Evolutionary conservation across 805 yeast species (phyloP), one percentile per base, ranked within the genome.

Genomic region (Saccharomycopsis guyanensis): DNA sequence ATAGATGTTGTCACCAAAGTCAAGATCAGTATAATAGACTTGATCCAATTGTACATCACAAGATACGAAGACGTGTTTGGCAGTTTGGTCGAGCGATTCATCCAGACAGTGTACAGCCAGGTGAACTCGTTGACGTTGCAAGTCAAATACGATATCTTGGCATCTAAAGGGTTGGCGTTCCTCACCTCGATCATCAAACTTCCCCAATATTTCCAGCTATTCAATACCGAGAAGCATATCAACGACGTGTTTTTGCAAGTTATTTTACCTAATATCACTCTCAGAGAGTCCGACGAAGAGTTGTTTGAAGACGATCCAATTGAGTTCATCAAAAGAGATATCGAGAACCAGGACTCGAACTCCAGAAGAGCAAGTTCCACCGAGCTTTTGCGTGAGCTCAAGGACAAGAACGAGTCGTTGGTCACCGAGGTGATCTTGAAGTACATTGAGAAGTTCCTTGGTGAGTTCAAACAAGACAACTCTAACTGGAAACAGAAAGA

Each of bases 281-380:
- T 93, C 50, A 78, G 97, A 58, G 91, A 84, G 47, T 72, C 83
- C 1, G 99, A 93, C 60, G 87, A 86, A 57, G 98, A 94, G 63
- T 64, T 82, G 51, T 91, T 93, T 62, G 98, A 93, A 64, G 98
- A 93, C 64, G 98, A 93, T 60, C 98, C 98, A 32, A 82, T 93
- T 45, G 94, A 86, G 57, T 93, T 73, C 60, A 89, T 89, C 18
- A 76, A 97, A 58, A 75, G 95, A 51, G 98, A 93, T 63, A 70
- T 94, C 39, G 98, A 94, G 65, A 97, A 97, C 4, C 81, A 95
- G 0, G 97, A 91, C 60, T 76, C 83, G 12, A 97, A 89, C 59
- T 82, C 96, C 1, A 77, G 99, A 64, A 75, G 97, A 63, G 78
- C 94, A 56, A 80, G 96, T 0, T 80, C 97, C n/a, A 86, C 95